phyloP scores from a whole-genome alignment of 2,329 filamentous ascomycete genomes.

The Cadophora sp. region DNA sequence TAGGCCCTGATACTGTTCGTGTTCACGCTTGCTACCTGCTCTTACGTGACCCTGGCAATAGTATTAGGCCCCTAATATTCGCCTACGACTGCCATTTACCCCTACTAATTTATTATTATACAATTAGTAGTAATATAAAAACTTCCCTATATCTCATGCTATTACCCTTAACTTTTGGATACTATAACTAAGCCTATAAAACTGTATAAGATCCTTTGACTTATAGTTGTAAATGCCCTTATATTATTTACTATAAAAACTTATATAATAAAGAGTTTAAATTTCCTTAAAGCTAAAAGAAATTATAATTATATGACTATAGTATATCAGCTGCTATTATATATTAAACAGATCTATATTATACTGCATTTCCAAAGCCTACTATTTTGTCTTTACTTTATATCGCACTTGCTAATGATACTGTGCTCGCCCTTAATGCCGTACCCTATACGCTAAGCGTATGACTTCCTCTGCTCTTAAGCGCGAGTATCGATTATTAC shows the following conservation, averaged over 20 bases:
- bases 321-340: too few relatives aligned
- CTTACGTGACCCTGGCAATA: background rate
- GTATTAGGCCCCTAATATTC: background rate
- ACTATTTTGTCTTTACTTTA: background rate
- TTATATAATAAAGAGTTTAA: background rate
- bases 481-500: slow-evolving; percentile 3
- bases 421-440: background rate
- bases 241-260: too few relatives aligned
- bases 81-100: too few relatives aligned
- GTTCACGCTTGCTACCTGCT: background rate
- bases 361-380: slow-evolving; percentile 1
- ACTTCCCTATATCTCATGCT: too few relatives aligned
- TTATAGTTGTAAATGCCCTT: too few relatives aligned
- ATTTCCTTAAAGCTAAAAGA: background rate
- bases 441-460: background rate
- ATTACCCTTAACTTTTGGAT: too few relatives aligned
- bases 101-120: too few relatives aligned
- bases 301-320: too few relatives aligned
- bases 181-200: too few relatives aligned
- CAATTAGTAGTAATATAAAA: too few relatives aligned
- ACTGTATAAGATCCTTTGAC: too few relatives aligned
- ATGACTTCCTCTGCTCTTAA: slow-evolving; percentile 6
- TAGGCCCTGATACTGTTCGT: background rate
- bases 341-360: slow-evolving; percentile 1
- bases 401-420: background rate